Evolutionary conservation across 805 yeast genomes (phyloP).

Genomic region (Kazachstania africana): DNA sequence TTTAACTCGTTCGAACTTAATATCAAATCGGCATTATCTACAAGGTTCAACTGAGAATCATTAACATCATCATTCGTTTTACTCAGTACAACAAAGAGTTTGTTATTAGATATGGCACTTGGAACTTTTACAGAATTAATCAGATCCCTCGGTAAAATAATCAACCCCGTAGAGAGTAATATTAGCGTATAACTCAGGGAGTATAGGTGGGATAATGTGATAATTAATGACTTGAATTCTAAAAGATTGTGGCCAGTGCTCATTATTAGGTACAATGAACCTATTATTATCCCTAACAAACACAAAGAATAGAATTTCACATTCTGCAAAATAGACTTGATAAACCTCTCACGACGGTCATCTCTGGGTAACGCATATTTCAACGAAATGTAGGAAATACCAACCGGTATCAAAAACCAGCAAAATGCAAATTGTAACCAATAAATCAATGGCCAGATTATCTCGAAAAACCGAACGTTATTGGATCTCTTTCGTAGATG

Average conservation of each 20-base stretch:
- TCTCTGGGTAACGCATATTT: constrained; percentile 15
- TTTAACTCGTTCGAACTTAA: constrained; percentile 9
- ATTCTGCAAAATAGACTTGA: constrained; percentile 16
- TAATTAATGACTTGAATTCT: constrained; percentile 21
- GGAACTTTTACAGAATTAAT: constrained; percentile 7
- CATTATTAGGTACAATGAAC: constrained; percentile 16
- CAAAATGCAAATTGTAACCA: constrained; percentile 23
- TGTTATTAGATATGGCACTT: constrained; percentile 11
- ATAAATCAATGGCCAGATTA: constrained; percentile 19
- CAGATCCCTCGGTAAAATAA: constrained; percentile 19
- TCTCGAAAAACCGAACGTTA: constrained; percentile 2
- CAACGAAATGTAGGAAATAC: constrained; percentile 21
- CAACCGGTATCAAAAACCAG: constrained; percentile 24
- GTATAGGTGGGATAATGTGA: constrained; percentile 23
- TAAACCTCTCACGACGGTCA: constrained; percentile 10
- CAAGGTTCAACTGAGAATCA: constrained; percentile 17
- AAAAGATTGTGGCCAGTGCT: constrained; percentile 16
- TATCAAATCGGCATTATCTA: constrained; percentile 18
- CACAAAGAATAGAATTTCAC: constrained; percentile 21
- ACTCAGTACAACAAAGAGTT: constrained; percentile 20
- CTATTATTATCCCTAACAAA: constrained; percentile 12
- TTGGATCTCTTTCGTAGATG: neutral
- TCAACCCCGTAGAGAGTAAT: constrained; percentile 19
- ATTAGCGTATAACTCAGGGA: constrained; percentile 22
- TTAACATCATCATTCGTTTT: constrained; percentile 24